Base-by-base conservation (phyloP, 177 flowering plant genomes). In the Telopea speciosissima region DNA sequence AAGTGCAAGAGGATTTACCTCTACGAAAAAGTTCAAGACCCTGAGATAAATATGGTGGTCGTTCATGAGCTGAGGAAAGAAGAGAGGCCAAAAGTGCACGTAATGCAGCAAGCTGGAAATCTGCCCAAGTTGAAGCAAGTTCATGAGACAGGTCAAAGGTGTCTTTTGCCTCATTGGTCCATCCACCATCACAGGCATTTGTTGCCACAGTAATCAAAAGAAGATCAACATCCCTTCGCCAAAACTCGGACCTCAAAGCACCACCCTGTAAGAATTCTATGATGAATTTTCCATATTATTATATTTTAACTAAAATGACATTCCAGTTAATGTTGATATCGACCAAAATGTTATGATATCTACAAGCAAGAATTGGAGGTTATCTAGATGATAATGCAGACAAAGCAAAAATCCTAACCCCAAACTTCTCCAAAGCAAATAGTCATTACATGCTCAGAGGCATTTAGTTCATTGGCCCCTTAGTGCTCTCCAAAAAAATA, bases 61-160 rank as follows among this genome's bases (percentile, higher is more conserved):
- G 88, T 12, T 72, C 73, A 73, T 76, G 83, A 64, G 87, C 67
- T 42, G 92, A 88, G 8, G 98, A 90, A 69, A 90, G 87, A 70
- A 92, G 84, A 72, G 95, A 90, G 65, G 95, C 88, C 82, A 89
- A 76, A 76, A 94, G 88, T 64, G 95, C 91, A 56, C 75, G 83
- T 63, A 92, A 80, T 36, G 97, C 85, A 31, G 90, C 88, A 72
- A 89, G 85, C 86, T 87, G 95, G 63, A 92, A 82, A 73, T 86
- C 88, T 67, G 77, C 85, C 80, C 79, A 74, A 42, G 60, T 74
- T 49, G 80, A 70, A 44, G 63, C 63, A n/a, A 70, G 67, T 44
- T 75, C 86, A 73, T 73, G 78, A 3, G 74, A 79, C 26, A 73
- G 31, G 60, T 62, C 62, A 67, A 67, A 61, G 10, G 65, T 42